Base-by-base conservation (phyloP, 306 rosid species). In the Oxytropis ochrocephala region DNA sequence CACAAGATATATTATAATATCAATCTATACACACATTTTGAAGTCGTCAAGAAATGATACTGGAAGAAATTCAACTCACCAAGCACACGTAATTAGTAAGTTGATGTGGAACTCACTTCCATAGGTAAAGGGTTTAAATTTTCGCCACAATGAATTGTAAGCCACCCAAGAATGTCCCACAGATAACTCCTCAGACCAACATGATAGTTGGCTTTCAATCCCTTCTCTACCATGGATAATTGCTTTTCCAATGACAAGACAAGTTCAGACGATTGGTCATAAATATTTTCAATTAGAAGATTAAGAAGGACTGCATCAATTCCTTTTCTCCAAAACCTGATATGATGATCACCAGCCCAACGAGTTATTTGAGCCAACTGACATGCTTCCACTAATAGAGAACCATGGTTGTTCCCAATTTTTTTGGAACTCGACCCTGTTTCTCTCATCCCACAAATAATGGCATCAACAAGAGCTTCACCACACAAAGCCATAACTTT, bases 111-210 rank as follows among this genome's bases (percentile, higher is more conserved):
- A 66, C 33, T 81, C 80, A 46, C 66, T 85, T 69, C 74, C 82
- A 66, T 57, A 64, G 5, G 64, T 57, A 38, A 41, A 35, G 82
- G 84, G 72, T 82, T 67, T 65, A 88, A 83, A 74, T 76, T 89
- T 83, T 85, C 88, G 66, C 77, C 77, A 48, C 81, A 83, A 67
- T 90, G 91, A 56, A 80, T 72, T 30, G 79, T 82, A 72, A 93
- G 93, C 85, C 89, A 86, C 73, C 98, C 97, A 51, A 93, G 91
- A 85, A 88, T 88, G 79, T 93, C 90, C 98, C 94, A 93, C 67
- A 84, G 32, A 53, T 83, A 85, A 64, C 71, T 77, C 79, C 94
- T 90, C 73, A 83, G 64, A 63, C 62, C 76, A 77, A 79, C 78
- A 62, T 82, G 78, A 63, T 76, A 66, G 75, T 77, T 79, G 63